Evolutionary conservation across 106 monocot genomes (phyloP).

Genomic region (Dendrobium nobile): DNA sequence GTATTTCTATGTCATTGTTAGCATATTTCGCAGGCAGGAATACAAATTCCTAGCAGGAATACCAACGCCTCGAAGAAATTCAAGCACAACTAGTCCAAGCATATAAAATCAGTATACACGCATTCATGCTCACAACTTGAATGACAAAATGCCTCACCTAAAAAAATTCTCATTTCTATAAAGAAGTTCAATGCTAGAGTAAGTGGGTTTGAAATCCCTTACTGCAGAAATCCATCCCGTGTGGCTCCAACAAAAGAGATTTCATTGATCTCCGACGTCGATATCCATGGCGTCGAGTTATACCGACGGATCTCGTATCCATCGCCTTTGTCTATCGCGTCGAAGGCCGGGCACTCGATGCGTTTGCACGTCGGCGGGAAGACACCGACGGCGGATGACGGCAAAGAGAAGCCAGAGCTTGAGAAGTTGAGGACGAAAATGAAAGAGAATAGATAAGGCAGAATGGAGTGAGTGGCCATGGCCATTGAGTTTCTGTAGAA

Average conservation of each 20-base stretch:
- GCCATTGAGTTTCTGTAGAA: not conserved
- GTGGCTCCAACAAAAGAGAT: conserved; percentile 76
- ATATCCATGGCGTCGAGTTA: conserved; percentile 51
- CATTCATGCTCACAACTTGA: conserved; percentile 4
- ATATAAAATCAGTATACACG: not conserved
- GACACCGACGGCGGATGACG: not conserved
- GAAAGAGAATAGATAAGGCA: conserved; percentile 7
- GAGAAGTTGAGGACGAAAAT: conserved; percentile 3
- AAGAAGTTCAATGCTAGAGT: not conserved
- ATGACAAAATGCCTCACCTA: conserved; percentile 3
- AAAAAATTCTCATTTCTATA: not conserved
- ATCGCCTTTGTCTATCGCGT: conserved; percentile 48
- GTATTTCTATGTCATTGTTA: not conserved
- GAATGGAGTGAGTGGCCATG: not conserved
- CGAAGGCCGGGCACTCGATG: conserved; percentile 75
- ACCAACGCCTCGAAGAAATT: not conserved
- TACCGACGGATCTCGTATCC: conserved; percentile 84
- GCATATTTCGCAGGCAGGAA: not conserved
- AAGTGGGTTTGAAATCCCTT: conserved; percentile 12
- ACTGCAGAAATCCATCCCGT: conserved; percentile 56
- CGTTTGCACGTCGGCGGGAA: conserved; percentile 59
- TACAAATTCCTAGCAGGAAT: not conserved
- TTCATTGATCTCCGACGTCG: conserved; percentile 52
- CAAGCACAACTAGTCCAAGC: not conserved
- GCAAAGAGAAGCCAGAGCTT: not conserved